Base-by-base conservation (phyloP, 768 basidiomycete genomes). In the Hysterangium stoloniferum region DNA sequence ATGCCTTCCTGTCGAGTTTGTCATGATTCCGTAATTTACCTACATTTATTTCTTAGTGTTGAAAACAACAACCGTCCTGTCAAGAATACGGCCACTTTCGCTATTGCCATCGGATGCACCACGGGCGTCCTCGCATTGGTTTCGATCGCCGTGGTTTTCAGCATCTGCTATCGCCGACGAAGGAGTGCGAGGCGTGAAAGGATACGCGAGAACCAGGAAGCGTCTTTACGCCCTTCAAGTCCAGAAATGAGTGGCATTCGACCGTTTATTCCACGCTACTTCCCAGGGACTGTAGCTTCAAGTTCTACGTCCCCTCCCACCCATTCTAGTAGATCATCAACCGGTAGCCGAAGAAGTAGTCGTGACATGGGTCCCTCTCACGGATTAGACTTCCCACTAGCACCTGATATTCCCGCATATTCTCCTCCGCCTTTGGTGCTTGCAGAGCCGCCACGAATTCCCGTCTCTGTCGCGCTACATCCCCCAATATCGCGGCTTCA, bases 241-340 rank as follows among this genome's bases (percentile, higher is more conserved):
- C 37, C 52, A 4, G 40, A 46, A 29, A 73, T 75, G 70, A 58
- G 61, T 19, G 77, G 75, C 9, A 73, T 75, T 24, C 64, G 62
- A 7, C 68, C 72, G 3, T 80, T 80, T 61, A 62, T 76, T 17
- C 76, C 78, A 62, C 72, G 76, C 58, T 79, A 71, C 62, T 79
- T 79, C 72, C 78, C 77, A 24, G 75, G 73, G 7, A 73, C 75
- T 0, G 58, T 67, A 27, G 20, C 20, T 20, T 35, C 25, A 41
- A 20, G 28, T 13, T 27, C 25, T 17, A 40, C 38, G 9, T 22
- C 44, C 4, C 38, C 28, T 41, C 49, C 17, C 4, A 25, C 29
- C 17, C 33, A 17, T 22, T 37, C 24, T 28, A 5, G n/a, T n/a
- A n/a, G 12, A 38, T 24, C 22, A 29, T 20, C 27, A 13, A 4